Evolutionary conservation across 2,329 filamentous ascomycete genomes (phyloP), one percentile per base, ranked within the genome.

Genomic region (Epichloe hybrida): DNA sequence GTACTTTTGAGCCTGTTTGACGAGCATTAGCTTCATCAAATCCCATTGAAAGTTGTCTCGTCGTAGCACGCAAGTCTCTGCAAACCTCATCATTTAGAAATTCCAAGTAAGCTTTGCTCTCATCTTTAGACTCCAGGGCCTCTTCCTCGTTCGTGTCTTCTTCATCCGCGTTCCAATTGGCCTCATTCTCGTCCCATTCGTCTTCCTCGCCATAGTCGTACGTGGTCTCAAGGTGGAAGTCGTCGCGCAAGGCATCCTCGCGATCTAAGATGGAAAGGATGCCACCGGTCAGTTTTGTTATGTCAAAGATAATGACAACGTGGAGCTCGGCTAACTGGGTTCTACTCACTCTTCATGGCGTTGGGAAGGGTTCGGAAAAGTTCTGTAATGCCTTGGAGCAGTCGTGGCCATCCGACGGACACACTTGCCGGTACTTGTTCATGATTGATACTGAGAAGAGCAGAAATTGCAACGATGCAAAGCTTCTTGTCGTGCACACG

Each of bases 401-500:
- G 73, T 61, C 93, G 80, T 8, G 91, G 91, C 93, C 93, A 98
- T 50, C 93, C 93, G 57, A 89, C 87, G 57, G 94, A 89, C 31
- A 98, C 87, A 62, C 90, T 97, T n/a, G 79, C 73, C 0, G 93
- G 93, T 7, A 98, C 86, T 61, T 94, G 85, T 49, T 87, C 83
- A 11, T 83, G 82, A 54, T 79, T 81, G 52, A 98, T 71, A 44
- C 83, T 86, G 48, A 98, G 79, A 11, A 98, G 79, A 5, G 88
- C 79, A 53, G 87, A 84, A 59, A 98, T 97, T 45, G 90, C 91
- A 17, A 90, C 87, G 60, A 98, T 96, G 55, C 88, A 96, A 27
- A 98, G 76, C 75, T 96, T 98, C 79, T 98, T 98, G 73, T 98
- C 93, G 65, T 98, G 93, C 2, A 98, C 93, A 41, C 93, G 80